Conservation (phyloP, 768 basidiomycete species). For the Termitomyces sp. region DNA sequence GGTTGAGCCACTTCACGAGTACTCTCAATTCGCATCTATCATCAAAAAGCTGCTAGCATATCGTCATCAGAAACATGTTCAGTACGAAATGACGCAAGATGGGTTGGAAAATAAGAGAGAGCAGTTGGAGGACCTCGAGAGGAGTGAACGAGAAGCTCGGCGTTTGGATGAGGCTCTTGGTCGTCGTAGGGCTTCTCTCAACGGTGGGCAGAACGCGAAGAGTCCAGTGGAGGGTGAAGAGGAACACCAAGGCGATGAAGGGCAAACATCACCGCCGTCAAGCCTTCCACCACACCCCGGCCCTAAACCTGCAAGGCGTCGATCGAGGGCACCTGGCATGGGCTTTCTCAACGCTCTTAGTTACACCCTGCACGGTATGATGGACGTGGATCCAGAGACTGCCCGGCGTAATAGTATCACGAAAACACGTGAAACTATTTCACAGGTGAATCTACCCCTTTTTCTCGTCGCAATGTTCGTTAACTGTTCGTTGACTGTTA, state of each 20-base stretch:
- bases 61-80: conserved; percentile 96
- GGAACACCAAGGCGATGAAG: conserved; percentile 17
- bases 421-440: conserved; percentile 91
- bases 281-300: conserved; percentile 79
- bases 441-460: conserved; percentile 57
- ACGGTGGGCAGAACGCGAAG: conserved; percentile 19
- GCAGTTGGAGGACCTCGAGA: conserved; percentile 84
- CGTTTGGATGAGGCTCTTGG: conserved; percentile 85
- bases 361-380: conserved; percentile 95
- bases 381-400: conserved; percentile 97
- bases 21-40: conserved; percentile 89
- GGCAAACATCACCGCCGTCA: conserved; percentile 33
- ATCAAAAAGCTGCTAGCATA: conserved; percentile 93
- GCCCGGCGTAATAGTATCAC: conserved; percentile 90
- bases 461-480: neutral
- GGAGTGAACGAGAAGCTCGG: conserved; percentile 86
- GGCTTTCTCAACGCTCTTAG: conserved; percentile 87
- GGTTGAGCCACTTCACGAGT: conserved; percentile 95
- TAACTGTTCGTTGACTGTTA: neutral
- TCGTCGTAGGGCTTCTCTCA: conserved; percentile 35
- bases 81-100: conserved; percentile 97
- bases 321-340: conserved; percentile 67
- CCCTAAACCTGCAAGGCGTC: conserved; percentile 55
- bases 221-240: conserved; percentile 24
- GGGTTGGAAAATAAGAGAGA: conserved; percentile 79